Base-by-base conservation (phyloP, 2,329 filamentous ascomycete species). In the Fusarium pseudonygamai region DNA sequence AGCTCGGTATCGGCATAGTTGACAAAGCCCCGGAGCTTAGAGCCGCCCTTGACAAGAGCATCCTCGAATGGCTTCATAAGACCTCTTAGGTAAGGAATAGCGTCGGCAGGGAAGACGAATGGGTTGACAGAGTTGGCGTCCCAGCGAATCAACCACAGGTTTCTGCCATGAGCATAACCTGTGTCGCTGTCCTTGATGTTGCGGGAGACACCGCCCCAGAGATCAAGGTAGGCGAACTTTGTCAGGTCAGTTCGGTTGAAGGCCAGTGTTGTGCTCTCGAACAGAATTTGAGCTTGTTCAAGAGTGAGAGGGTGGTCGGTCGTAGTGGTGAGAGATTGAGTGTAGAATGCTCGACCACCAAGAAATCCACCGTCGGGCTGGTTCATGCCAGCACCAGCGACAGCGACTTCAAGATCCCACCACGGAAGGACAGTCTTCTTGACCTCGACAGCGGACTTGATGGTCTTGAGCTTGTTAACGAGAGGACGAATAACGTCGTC, bases 1-100 rank as follows among this genome's bases (percentile, higher is more conserved):
- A 78, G 60, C 43, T 78, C 76, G 2, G 72, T 71, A 24, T 78
- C 76, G 14, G 75, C 76, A 56, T 78, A 78, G 73, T 78, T 78
- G 42, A 78, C 72, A 8, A 78, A 78, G 0, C 76, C 76, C 5
- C 76, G 76, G 22, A 78, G 74, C 6, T 68, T 26, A 34, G 73
- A 64, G 7, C 75, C 75, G 15, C 46, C 42, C 43, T 75, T 68
- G 11, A 56, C 46, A 30, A 78, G 28, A 10, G 76, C 32, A 3
- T 75, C 40, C 50, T 78, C 76, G 7, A 78, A 78, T 6, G 76
- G 76, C 61, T 77, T 66, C 15, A 75, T 76, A 2, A 74, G 50
- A 2, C 64, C 52, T 67, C 76, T 73, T 46, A 78, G 20, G 46
- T 78, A 78, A 7, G 39, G 30, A 4, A 74, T 43, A 5, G 76